Evolutionary conservation across 306 rosid species (phyloP).

Genomic region (Cucumis melo): DNA sequence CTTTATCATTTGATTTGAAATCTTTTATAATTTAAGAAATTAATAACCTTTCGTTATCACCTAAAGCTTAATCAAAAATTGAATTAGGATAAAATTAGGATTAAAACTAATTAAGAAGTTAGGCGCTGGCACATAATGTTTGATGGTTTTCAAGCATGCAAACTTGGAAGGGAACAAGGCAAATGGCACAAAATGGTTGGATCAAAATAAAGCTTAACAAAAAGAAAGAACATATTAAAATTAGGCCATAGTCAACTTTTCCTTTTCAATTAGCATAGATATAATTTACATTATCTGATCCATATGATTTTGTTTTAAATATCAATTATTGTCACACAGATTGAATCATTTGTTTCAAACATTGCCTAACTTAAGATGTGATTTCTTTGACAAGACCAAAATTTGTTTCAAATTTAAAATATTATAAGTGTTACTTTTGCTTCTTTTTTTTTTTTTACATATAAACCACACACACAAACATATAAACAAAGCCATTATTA

Average conservation of each 20-base stretch:
- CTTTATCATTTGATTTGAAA: background rate
- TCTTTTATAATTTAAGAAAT: background rate
- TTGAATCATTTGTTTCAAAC: background rate
- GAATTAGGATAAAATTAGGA: background rate
- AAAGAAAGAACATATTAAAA: background rate
- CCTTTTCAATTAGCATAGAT: background rate
- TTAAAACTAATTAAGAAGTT: background rate
- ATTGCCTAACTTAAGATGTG: background rate
- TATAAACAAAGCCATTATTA: too few relatives aligned
- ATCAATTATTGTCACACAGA: background rate
- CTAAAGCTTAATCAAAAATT: background rate
- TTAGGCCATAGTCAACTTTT: background rate
- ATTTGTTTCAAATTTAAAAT: background rate
- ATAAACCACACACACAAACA: too few relatives aligned
- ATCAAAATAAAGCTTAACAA: background rate
- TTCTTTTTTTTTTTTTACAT: background rate
- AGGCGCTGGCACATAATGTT: constrained; percentile 18
- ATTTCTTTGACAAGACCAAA: background rate
- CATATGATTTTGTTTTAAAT: background rate
- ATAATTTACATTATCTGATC: background rate
- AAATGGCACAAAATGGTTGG: constrained; percentile 21
- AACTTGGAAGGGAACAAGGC: constrained; percentile 1
- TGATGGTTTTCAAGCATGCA: constrained; percentile 38
- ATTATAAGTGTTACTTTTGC: background rate
- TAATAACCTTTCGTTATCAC: background rate